A percentile compares a stretch with the other conserved stretches of the same genome.
Evolutionary conservation across 371 early-diverging fungal genomes (phyloP).

Genomic region (Mortierella sp.): DNA sequence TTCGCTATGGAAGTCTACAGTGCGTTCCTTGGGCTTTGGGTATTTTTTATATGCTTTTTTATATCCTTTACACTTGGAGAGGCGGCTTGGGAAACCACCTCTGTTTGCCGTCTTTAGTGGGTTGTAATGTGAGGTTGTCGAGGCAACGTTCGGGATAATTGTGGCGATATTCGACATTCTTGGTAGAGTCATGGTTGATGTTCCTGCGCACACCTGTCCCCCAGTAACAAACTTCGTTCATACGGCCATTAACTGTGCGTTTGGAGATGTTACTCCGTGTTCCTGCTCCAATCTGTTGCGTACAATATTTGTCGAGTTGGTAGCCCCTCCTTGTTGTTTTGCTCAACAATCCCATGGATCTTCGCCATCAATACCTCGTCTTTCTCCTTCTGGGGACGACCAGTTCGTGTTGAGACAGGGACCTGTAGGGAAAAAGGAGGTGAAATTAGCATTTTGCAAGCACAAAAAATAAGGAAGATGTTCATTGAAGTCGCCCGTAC

Average conservation of each 20-base stretch:
- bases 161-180: constrained; percentile 8
- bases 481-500: background rate
- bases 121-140: background rate
- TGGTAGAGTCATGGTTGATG: background rate
- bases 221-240: background rate
- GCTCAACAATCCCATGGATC: constrained; percentile 1
- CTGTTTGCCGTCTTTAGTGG: background rate
- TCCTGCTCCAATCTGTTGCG: background rate
- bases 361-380: background rate
- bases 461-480: background rate
- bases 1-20: too few species aligned
- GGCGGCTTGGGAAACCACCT: background rate
- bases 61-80: too few species aligned
- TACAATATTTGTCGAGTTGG: background rate
- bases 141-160: constrained; percentile 3
- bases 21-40: too few species aligned
- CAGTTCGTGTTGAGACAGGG: background rate
- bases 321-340: background rate
- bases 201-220: constrained; percentile 1
- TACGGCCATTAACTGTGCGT: background rate
- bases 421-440: background rate
- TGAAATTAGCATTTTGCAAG: background rate
- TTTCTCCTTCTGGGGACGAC: background rate
- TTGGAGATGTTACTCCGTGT: background rate
- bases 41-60: too few species aligned